Conservation (phyloP, 2,329 filamentous ascomycete species). For the Xylaria sp. region DNA sequence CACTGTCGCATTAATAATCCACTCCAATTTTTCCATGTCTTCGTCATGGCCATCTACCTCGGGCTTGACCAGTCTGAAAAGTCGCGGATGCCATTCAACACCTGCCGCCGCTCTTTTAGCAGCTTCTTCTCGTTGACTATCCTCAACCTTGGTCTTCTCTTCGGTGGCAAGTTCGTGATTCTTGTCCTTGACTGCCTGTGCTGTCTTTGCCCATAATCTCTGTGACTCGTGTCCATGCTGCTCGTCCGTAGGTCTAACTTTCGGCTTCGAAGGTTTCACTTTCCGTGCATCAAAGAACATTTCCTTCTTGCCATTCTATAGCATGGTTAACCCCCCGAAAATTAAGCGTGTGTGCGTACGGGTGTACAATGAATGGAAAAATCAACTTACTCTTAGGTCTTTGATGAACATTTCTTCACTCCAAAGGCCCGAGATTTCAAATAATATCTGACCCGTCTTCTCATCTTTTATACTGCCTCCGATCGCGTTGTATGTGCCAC, state of each 20-base stretch:
- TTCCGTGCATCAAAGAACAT: conserved; percentile 87
- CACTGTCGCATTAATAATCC: conserved; percentile 91
- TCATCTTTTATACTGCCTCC: conserved; percentile 91
- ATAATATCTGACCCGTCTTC: conserved; percentile 85
- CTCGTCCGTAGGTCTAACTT: conserved; percentile 80
- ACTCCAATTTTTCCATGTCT: conserved; percentile 90
- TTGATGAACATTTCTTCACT: conserved; percentile 95
- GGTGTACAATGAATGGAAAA: background rate
- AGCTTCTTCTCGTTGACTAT: conserved; percentile 89
- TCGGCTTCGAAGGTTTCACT: conserved; percentile 79
- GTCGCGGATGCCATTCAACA: conserved; percentile 85
- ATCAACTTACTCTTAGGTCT: conserved; percentile 73
- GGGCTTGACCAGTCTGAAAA: conserved; percentile 81
- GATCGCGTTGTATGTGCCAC: conserved; percentile 95
- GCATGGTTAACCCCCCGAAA: conserved; percentile 31
- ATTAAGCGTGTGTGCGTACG: background rate
- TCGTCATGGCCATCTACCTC: conserved; percentile 78
- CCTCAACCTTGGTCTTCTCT: conserved; percentile 96
- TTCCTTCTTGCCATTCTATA: conserved; percentile 85
- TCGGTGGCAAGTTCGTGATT: conserved; percentile 92
- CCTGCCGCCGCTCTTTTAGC: conserved; percentile 80
- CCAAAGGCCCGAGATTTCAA: conserved; percentile 92
- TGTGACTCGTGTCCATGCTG: conserved; percentile 93
- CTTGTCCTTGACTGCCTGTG: conserved; percentile 80
- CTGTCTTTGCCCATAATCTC: conserved; percentile 83